Conservation (phyloP, 768 basidiomycete genomes). For the Sporobolomyces phaffii region DNA sequence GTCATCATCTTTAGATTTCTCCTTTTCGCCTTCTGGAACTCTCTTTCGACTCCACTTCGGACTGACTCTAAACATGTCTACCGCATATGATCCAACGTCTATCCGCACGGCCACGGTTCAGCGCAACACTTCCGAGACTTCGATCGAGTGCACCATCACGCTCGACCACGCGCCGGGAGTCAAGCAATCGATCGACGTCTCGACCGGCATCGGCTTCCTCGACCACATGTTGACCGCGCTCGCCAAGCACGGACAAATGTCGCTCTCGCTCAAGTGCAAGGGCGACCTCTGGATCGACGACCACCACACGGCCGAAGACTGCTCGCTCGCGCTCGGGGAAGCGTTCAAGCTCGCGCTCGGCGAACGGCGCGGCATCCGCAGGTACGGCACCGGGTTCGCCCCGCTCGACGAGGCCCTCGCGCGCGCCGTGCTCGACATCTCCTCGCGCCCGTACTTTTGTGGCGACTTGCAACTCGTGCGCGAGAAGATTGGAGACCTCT, state of each 20-base stretch:
- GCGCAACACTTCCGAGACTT: constrained; percentile 59
- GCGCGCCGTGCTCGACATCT: constrained; percentile 94
- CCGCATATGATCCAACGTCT: constrained; percentile 6
- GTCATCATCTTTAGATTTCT: neutral
- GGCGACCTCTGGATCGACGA: constrained; percentile 98
- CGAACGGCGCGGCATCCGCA: constrained; percentile 83
- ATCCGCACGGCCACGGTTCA: constrained; percentile 38
- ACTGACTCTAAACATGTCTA: neutral
- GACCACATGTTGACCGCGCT: constrained; percentile 99
- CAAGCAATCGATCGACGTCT: constrained; percentile 70
- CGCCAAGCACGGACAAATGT: constrained; percentile 86
- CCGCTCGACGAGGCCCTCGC: constrained; percentile 97
- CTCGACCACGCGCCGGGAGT: constrained; percentile 70
- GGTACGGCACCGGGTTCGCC: constrained; percentile 94
- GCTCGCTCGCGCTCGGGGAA: constrained; percentile 49
- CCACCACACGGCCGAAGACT: constrained; percentile 97
- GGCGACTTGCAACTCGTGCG: constrained; percentile 79
- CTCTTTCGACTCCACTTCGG: neutral
- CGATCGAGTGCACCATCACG: constrained; percentile 72
- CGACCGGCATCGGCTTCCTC: constrained; percentile 95
- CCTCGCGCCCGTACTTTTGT: constrained; percentile 91
- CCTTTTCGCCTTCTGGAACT: neutral
- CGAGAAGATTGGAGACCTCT: constrained; percentile 89
- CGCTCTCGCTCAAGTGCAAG: constrained; percentile 78
- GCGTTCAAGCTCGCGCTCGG: constrained; percentile 94